Evolutionary conservation across 228 moss, liverwort and hornwort genomes (phyloP), one percentile per base, ranked within the genome.

Genomic region (Sphagnum magellanicum): DNA sequence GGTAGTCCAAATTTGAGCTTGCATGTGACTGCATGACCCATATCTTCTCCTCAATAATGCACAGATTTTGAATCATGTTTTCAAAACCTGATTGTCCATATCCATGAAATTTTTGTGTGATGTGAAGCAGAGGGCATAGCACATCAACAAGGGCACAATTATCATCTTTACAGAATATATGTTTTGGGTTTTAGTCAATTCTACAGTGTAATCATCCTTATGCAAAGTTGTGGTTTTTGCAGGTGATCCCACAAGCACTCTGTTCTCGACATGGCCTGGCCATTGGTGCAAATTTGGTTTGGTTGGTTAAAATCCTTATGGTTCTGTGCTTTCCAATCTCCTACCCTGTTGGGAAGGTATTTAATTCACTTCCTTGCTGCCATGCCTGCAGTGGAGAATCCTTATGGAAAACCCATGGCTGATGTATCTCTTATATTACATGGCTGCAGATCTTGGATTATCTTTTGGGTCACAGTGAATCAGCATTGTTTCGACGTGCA

Each of bases 231-330:
- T 66, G 15, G 50, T 58, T 14, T 50, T 61, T 63, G 63, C 80
- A 92, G 91, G 89, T 96, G 63, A 85, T 93, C 68, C 96, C 93
- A 67, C 93, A 97, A 87, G 90, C 90, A 61, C 73, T 91, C 52
- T 97, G 91, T 65, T 89, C 96, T 48, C 84, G 88, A 50, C 88
- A 91, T 52, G 90, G 91, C 49, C 88, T 97, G 0, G 88, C 91
- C 48, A 66, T 97, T 9, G 93, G 96, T 68, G 90, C 79, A 5
- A 90, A 77, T 16, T 53, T 91, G 55, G 73, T 88, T 65, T 90
- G 88, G 81, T 66, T 93, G 72, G 93, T 93, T 60, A 64, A 78
- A 70, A 4, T 89, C 61, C 74, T 93, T 14, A 93, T 97, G 96
- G 5, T 84, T 7, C 0, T 97, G 1, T 90, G 91, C 75, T 73